phyloP scores from a whole-genome alignment of 495 filamentous ascomycete genomes.

The Neurospora pannonica region DNA sequence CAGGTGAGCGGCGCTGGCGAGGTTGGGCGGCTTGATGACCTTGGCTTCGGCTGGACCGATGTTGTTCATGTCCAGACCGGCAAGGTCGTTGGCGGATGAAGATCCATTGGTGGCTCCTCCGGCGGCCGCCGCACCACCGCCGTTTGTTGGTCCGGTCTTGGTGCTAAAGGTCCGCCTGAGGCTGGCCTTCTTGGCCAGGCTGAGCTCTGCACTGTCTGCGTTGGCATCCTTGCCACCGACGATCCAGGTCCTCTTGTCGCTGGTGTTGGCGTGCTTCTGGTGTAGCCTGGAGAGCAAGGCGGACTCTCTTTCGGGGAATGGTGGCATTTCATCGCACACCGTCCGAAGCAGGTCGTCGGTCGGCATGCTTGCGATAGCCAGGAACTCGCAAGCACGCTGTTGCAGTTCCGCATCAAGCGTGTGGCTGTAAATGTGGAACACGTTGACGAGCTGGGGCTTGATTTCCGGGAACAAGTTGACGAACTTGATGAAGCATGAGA shows the following conservation, averaged over 20 bases:
- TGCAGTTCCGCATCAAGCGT: slow-evolving; percentile 92
- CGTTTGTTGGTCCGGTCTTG: slow-evolving; percentile 40
- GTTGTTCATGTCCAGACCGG: slow-evolving; percentile 68
- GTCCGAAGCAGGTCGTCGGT: slow-evolving; percentile 91
- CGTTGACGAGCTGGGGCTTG: slow-evolving; percentile 84
- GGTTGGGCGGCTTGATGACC: slow-evolving; percentile 58
- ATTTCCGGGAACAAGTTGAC: slow-evolving; percentile 98
- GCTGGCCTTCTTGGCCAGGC: slow-evolving; percentile 69
- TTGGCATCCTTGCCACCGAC: slow-evolving; percentile 92
- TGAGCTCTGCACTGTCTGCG: slow-evolving; percentile 66
- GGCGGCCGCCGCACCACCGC: slow-evolving; percentile 48
- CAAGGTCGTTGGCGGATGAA: slow-evolving; percentile 51
- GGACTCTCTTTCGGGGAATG: slow-evolving; percentile 90
- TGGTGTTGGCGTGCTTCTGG: slow-evolving; percentile 81
- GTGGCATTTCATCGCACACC: slow-evolving; percentile 98
- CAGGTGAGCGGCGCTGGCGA: slow-evolving; percentile 85
- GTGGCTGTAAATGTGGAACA: slow-evolving; percentile 89
- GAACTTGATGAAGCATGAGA: slow-evolving; percentile 94
- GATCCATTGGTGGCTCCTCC: slow-evolving; percentile 48
- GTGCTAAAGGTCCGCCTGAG: slow-evolving; percentile 76
- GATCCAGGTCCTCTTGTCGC: slow-evolving; percentile 92
- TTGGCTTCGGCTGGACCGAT: slow-evolving; percentile 44
- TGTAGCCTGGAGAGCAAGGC: slow-evolving; percentile 87
- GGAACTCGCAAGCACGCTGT: slow-evolving; percentile 93
- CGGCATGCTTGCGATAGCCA: slow-evolving; percentile 73